Evolutionary conservation across 495 filamentous ascomycete genomes (phyloP), one percentile per base, ranked within the genome.

Genomic region (Melanomma pulvis-pyrius): DNA sequence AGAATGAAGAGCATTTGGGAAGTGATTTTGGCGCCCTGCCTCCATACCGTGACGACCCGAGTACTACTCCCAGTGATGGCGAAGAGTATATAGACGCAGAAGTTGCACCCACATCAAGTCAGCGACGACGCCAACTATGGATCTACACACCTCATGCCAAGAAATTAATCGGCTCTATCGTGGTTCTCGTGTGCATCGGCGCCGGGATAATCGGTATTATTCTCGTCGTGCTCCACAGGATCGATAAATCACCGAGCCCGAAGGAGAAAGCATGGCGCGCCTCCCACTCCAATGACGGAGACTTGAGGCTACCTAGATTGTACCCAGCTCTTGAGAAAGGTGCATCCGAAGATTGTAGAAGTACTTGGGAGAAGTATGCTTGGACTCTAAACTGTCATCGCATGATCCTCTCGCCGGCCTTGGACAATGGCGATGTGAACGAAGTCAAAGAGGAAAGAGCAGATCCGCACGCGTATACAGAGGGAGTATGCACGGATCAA

Each of bases 21-120:
- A 15, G 6, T 24, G 17, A 48, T n/a, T 4, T 6, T 15, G 21
- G 6, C 6, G 26, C 26, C 9, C 30, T 39, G 17, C 4, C 30
- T 9, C 53, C 53, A 32, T 56, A 56, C 28, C 25, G 53, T 21
- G 53, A 56, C 28, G 53, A 56, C 28, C 53, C 53, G 3, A 17
- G 34, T 17, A 28, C 53, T 29, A 17, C 7, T 26, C 50, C 50
- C 3, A 29, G 4, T 21, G 21, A 53, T 7, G 50, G 17, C 15
- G 44, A 48, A 48, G 17, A 5, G 4, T 6, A 4, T 24, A 48
- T 24, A 4, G 44, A 48, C 17, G 6, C 44, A 48, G 44, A 48
- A 48, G 44, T 24, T 15, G 44, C 17, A 48, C 17, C 44, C 44
- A 4, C 17, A n/a, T 4, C 21, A 6, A 4, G 17, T n/a, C 6